A percentile compares a stretch with the other conserved stretches of the same genome.
Conservation (phyloP, 2,329 filamentous ascomycete species). For the Colletotrichum destructivum region DNA sequence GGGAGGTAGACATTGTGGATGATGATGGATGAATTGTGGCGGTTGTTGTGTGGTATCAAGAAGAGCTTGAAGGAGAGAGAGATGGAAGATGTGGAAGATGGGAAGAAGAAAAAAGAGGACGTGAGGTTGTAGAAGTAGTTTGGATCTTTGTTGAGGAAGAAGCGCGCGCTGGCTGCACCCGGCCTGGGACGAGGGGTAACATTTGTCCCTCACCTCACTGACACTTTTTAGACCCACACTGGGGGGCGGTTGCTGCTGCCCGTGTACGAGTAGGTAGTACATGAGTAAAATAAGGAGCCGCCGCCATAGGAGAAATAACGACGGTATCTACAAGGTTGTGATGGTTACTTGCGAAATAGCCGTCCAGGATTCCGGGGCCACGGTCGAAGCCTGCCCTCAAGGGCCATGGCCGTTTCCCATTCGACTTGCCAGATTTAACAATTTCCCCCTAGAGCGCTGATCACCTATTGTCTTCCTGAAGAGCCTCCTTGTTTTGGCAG, state of each 20-base stretch:
- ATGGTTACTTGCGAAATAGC: background rate
- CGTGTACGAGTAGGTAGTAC: background rate
- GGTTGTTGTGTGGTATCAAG: constrained; percentile 31
- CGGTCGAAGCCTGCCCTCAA: too few relatives aligned
- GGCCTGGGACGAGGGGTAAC: constrained; percentile 24
- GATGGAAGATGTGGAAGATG: constrained; percentile 1
- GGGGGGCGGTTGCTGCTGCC: constrained; percentile 10
- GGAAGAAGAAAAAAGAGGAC: constrained; percentile 32
- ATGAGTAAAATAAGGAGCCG: background rate
- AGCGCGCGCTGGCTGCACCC: constrained; percentile 7
- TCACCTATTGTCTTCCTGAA: background rate
- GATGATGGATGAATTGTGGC: constrained; percentile 24
- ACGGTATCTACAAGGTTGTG: constrained; percentile 8
- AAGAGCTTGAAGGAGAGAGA: constrained; percentile 13
- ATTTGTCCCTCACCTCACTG: constrained; percentile 28
- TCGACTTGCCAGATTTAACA: background rate
- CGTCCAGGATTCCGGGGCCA: background rate
- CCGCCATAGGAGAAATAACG: background rate
- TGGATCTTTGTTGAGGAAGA: constrained; percentile 23
- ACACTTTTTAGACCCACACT: constrained; percentile 15
- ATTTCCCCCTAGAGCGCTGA: background rate
- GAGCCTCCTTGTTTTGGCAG: background rate
- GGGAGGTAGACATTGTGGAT: constrained; percentile 82
- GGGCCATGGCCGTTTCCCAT: background rate
- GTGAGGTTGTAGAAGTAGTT: constrained; percentile 31